A percentile compares a stretch with the other conserved stretches of the same genome.
Conservation (phyloP, 2,329 filamentous ascomycete genomes). For the Orbilia quercus region DNA sequence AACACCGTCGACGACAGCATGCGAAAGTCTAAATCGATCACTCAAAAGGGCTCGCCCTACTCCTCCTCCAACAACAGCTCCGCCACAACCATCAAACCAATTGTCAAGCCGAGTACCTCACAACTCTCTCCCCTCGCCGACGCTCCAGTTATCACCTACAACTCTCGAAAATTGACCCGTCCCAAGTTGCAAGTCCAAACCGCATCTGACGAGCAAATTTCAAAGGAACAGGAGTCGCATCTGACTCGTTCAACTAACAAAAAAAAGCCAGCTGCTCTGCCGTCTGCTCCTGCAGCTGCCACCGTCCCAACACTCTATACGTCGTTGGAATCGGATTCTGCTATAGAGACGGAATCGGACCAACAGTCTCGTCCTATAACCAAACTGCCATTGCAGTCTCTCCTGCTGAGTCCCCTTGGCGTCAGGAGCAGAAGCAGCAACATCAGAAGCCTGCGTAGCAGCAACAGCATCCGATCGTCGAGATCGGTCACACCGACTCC, state of each 20-base stretch:
- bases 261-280: conserved; percentile 17
- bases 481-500: conserved; percentile 4
- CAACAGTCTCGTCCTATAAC: conserved; percentile 19
- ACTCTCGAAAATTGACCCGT: conserved; percentile 33
- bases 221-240: conserved; percentile 13
- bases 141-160: conserved; percentile 7
- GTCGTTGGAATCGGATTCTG: conserved; percentile 16
- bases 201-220: not conserved
- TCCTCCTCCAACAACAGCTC: conserved; percentile 39
- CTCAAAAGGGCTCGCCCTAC: conserved; percentile 12
- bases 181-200: conserved; percentile 50
- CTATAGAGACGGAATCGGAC: conserved; percentile 7
- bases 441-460: conserved; percentile 3
- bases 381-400: conserved; percentile 40
- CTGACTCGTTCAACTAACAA: conserved; percentile 12
- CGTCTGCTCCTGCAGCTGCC: conserved; percentile 20
- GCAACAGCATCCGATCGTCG: conserved; percentile 14
- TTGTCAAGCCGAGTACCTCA: conserved; percentile 28
- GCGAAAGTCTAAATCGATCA: conserved; percentile 22
- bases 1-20: not conserved
- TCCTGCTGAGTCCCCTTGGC: conserved; percentile 45
- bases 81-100: conserved; percentile 36
- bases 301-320: conserved; percentile 18
- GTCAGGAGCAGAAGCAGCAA: conserved; percentile 16
- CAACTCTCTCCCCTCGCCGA: conserved; percentile 10